These are phyloP conservation scores for Phytophthora hibernalis DNA, from an alignment of 352 stramenopile genomes.

Conservation along the genomic window DNA sequence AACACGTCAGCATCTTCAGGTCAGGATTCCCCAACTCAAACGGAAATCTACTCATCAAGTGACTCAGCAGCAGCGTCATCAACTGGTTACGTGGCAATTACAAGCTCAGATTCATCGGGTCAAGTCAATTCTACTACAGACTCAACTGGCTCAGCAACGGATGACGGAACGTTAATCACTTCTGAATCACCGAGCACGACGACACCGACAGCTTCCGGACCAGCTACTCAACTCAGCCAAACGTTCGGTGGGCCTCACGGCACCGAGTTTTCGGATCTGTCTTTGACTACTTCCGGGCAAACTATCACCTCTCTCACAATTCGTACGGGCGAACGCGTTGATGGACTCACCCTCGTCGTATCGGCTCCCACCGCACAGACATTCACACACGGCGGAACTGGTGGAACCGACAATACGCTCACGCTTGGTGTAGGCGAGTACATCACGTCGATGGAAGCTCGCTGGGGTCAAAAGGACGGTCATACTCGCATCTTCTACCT, in stretches of 20 bases:
- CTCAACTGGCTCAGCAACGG: neutral
- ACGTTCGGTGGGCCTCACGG: conserved; percentile 8
- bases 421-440: conserved; percentile 16
- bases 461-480: conserved; percentile 29
- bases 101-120: neutral
- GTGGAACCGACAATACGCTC: conserved; percentile 26
- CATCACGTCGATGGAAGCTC: conserved; percentile 32
- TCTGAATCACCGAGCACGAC: neutral
- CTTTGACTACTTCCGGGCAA: conserved; percentile 21
- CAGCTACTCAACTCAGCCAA: neutral
- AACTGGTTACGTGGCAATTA: neutral
- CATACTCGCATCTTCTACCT: conserved; percentile 33
- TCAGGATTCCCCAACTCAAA: neutral
- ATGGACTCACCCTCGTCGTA: conserved; percentile 22
- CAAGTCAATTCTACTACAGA: neutral
- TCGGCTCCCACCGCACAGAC: conserved; percentile 17
- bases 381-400: conserved; percentile 29
- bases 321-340: conserved; percentile 17
- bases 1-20: neutral
- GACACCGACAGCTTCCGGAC: neutral
- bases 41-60: neutral
- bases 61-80: neutral
- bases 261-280: conserved; percentile 27
- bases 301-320: conserved; percentile 26
- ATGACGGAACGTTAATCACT: neutral